Conservation (phyloP, 2,329 filamentous ascomycete genomes). For the Diplodia corticola region DNA sequence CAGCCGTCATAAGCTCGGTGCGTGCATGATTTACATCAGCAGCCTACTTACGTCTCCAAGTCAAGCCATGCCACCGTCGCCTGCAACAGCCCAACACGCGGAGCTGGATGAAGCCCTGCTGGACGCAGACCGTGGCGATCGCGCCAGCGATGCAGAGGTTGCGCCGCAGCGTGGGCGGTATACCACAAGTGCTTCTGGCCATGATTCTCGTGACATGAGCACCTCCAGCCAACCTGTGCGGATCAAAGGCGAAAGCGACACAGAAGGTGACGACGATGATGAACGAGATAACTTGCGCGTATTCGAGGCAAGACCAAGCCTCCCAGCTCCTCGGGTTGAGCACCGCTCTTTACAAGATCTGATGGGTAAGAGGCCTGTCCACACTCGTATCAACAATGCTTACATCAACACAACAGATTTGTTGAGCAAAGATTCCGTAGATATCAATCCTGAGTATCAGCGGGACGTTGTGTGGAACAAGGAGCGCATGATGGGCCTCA, state of each 20-base stretch:
- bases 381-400: background rate
- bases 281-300: background rate
- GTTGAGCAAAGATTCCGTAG: slow-evolving; percentile 32
- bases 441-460: slow-evolving; percentile 50
- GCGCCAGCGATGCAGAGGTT: background rate
- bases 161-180: background rate
- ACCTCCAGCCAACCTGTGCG: background rate
- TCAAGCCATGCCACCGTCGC: background rate
- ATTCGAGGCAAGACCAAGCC: background rate
- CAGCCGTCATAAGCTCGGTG: background rate
- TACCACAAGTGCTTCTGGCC: background rate
- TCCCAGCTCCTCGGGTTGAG: background rate
- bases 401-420: slow-evolving; percentile 21
- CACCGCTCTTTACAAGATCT: background rate
- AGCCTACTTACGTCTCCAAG: background rate
- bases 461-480: slow-evolving; percentile 49
- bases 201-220: background rate
- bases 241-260: background rate
- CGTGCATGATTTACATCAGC: background rate
- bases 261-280: background rate
- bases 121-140: background rate
- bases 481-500: slow-evolving; percentile 37
- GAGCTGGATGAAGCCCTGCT: background rate
- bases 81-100: background rate
- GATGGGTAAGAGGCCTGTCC: background rate